Evolutionary conservation across 2,329 filamentous ascomycete genomes (phyloP).

Genomic region (Waltergamsia citrina): DNA sequence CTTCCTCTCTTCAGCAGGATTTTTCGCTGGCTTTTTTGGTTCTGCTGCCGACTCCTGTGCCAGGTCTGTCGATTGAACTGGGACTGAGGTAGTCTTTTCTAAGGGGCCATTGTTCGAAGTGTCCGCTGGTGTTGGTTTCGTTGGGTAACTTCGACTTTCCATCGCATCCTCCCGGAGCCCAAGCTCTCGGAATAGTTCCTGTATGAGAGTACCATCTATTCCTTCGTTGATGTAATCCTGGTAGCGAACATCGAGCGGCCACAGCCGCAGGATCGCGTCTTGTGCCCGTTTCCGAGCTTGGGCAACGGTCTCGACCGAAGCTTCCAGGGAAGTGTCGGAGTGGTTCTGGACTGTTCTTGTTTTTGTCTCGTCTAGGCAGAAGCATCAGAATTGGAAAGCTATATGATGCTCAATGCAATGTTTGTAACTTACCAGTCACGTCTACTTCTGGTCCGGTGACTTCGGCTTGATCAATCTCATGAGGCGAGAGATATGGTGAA

Average conservation of each 20-base stretch:
- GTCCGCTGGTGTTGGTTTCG: too few species aligned
- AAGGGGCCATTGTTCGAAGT: too few species aligned
- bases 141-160: too few species aligned
- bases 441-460: background rate
- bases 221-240: constrained; percentile 66
- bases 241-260: constrained; percentile 60
- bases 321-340: too few species aligned
- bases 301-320: constrained; percentile 9
- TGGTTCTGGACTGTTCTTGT: too few species aligned
- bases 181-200: constrained; percentile 57
- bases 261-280: constrained; percentile 56
- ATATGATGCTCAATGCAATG: constrained; percentile 1
- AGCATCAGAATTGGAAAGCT: too few species aligned
- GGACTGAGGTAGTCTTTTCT: too few species aligned
- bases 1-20: constrained; percentile 52
- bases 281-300: constrained; percentile 51
- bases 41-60: background rate
- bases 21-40: constrained; percentile 1
- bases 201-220: constrained; percentile 53
- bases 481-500: constrained; percentile 40
- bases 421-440: background rate
- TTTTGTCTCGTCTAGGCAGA: too few species aligned
- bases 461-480: constrained; percentile 25
- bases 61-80: too few species aligned
- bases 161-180: too few species aligned